Evolutionary conservation across 2,329 filamentous ascomycete genomes (phyloP), one percentile per base, ranked within the genome.

Genomic region (Penicillium psychrosexuale): DNA sequence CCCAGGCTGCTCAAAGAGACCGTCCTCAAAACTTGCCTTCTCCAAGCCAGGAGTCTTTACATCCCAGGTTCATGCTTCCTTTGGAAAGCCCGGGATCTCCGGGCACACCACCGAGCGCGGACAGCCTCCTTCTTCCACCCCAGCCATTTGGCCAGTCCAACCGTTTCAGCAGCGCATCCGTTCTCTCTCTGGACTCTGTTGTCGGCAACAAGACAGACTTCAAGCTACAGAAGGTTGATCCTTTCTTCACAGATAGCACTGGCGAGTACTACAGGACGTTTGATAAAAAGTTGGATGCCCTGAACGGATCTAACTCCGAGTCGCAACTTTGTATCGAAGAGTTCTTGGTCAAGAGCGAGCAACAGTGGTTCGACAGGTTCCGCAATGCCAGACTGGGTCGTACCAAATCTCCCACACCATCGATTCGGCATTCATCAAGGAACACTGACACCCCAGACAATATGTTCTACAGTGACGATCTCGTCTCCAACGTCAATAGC

Each of bases 331-430:
- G 85, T 65, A 86, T 88, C 52, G 85, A 88, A 61, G 79, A 84
- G 38, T 87, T 82, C 69, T 71, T 88, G n/a, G 77, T 82, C 60
- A 83, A 83, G 67, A 84, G 82, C 42, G 84, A 88, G 68, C 87
- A 86, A 72, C 78, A 84, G 57, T 88, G 85, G 85, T 88, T 85
- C 62, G 75, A 78, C 54, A 73, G 78, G 28, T 82, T 84, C 66
- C 77, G 83, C 47, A 76, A 83, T 55, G 83, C 81, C 42, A 82
- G 81, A 70, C 78, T 86, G 58, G 82, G 81, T 50, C 78, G 78
- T 39, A 72, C 72, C 54, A 75, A 75, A 27, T 76, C 75, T 22
- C 72, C 68, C 56, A 71, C 68, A 42, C 68, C 69, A 19, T 72
- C 72, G 8, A 65, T 72, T 44, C 69, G 64, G 61, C 66, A 64